These are phyloP conservation scores for Scheffersomyces lignicola DNA, from an alignment of 1,139 yeast species.

Conservation along the genomic window DNA sequence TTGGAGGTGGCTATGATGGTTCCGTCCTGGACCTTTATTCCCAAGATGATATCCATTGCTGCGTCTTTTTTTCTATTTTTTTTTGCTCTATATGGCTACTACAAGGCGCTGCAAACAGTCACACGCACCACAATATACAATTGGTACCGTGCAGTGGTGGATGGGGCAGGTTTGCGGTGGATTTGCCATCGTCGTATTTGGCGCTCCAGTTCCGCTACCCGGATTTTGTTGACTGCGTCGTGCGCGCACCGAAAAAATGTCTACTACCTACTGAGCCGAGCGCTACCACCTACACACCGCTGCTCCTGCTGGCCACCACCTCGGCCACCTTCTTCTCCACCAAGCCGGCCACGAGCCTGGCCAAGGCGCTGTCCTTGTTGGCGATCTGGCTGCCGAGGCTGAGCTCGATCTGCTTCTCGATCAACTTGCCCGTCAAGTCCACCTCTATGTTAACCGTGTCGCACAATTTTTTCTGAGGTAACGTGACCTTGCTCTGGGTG, in stretches of 20 bases:
- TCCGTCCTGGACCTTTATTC: slow-evolving; percentile 77
- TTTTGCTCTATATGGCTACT: neutral
- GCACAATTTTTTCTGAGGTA: slow-evolving; percentile 65
- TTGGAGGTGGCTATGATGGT: slow-evolving; percentile 90
- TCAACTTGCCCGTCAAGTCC: slow-evolving; percentile 87
- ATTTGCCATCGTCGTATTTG: no score
- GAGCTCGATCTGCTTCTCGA: slow-evolving; percentile 77
- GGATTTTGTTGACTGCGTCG: no score
- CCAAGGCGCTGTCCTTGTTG: slow-evolving; percentile 39
- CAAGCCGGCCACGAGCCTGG: slow-evolving; percentile 45
- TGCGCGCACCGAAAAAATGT: no score
- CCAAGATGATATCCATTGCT: slow-evolving; percentile 86
- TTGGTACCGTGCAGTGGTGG: no score
- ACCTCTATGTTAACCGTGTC: slow-evolving; percentile 86
- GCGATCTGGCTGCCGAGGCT: slow-evolving; percentile 56
- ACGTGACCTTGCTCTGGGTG: slow-evolving; percentile 79
- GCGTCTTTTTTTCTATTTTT: neutral
- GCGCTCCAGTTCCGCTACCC: no score
- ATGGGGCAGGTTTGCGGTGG: no score
- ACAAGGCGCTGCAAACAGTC: no score
- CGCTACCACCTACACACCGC: no score
- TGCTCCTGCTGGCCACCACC: slow-evolving; percentile 7
- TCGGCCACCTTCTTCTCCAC: slow-evolving; percentile 50
- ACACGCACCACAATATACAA: no score
- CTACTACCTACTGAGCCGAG: no score